Conservation (phyloP, 2,329 filamentous ascomycete genomes). For the Fusarium aywerte region DNA sequence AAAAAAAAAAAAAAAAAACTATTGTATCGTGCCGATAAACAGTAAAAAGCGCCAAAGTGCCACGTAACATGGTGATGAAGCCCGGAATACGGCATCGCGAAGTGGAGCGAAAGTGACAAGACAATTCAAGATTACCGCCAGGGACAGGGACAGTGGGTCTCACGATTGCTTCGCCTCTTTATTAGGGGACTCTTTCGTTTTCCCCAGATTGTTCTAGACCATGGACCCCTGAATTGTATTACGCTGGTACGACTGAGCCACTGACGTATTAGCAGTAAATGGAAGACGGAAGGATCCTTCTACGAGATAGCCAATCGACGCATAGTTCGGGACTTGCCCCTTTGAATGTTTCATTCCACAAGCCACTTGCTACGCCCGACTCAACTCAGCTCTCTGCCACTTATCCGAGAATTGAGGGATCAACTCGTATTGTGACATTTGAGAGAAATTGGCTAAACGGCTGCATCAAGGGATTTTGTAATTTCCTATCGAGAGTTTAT, state of each 20-base stretch:
- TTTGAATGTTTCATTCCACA: background rate
- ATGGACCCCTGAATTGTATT: background rate
- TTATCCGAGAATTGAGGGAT: background rate
- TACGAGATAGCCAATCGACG: slow-evolving; percentile 12
- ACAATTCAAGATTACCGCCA: background rate
- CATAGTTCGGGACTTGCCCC: background rate
- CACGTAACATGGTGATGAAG: slow-evolving; percentile 6
- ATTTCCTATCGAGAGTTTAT: background rate
- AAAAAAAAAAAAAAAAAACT: too few relatives aligned
- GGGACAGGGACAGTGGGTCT: background rate
- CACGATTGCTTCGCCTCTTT: slow-evolving; percentile 4
- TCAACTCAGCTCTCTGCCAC: background rate
- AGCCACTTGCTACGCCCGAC: background rate
- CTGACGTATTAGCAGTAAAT: background rate
- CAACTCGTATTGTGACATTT: background rate
- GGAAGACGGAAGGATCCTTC: background rate
- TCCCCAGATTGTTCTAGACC: background rate
- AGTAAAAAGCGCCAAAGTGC: background rate
- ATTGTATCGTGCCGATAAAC: slow-evolving; percentile 6
- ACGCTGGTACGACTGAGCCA: slow-evolving; percentile 16
- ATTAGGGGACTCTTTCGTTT: too few relatives aligned
- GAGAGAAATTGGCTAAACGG: background rate
- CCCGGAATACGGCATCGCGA: slow-evolving; percentile 8
- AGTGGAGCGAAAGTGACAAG: slow-evolving; percentile 2
- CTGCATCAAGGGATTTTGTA: background rate